These are phyloP conservation scores for Cyclotella cryptica DNA, from an alignment of 108 stramenopile species.

Conservation along the genomic window DNA sequence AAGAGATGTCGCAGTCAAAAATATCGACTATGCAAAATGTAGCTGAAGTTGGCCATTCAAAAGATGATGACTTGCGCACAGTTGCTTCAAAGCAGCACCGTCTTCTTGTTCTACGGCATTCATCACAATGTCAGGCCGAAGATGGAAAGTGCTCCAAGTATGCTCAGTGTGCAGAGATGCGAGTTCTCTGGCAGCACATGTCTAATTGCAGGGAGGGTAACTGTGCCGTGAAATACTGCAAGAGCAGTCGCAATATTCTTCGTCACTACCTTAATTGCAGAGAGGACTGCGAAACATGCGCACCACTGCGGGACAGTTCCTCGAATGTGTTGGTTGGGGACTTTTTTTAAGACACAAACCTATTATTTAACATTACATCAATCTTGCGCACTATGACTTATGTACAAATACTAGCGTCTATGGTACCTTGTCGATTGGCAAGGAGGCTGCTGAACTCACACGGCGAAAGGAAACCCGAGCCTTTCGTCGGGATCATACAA, in stretches of 20 bases:
- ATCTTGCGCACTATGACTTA: neutral
- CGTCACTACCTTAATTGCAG: neutral
- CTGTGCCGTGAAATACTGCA: neutral
- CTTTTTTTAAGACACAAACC: too few species aligned
- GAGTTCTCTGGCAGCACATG: slow-evolving; percentile 2
- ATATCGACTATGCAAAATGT: too few species aligned
- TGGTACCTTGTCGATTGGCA: too few species aligned
- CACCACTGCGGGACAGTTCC: too few species aligned
- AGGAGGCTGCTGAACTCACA: neutral
- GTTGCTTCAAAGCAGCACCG: neutral
- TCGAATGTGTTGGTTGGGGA: too few species aligned
- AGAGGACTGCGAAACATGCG: neutral
- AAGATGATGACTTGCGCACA: too few species aligned
- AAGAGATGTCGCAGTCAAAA: too few species aligned
- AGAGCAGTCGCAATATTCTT: neutral
- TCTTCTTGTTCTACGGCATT: slow-evolving; percentile 1
- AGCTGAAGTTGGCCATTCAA: too few species aligned
- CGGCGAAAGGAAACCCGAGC: slow-evolving; percentile 51
- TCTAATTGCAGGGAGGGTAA: neutral
- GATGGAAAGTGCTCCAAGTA: neutral
- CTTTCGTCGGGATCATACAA: slow-evolving; percentile 54
- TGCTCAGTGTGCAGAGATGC: neutral
- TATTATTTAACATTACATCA: too few species aligned
- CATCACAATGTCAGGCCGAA: neutral
- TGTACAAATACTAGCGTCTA: too few species aligned